A percentile compares a stretch with the other conserved stretches of the same genome.
Evolutionary conservation across 192 early-diverging fungal genomes (phyloP).

Genomic region (Coemansia sp.): DNA sequence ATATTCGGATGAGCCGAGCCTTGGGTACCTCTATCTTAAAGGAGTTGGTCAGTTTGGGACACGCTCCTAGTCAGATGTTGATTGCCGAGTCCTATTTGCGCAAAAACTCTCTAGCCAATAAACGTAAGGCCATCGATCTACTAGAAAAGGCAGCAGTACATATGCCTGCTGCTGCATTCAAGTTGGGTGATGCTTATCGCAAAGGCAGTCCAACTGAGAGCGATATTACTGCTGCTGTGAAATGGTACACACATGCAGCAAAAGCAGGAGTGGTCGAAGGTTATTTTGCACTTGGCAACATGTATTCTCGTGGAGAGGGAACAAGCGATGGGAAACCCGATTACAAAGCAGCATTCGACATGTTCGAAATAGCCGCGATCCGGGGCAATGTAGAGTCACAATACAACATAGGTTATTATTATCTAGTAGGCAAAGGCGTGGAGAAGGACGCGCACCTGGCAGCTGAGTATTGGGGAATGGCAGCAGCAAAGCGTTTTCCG

Average conservation of each 20-base stretch:
- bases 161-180: slow-evolving; percentile 10
- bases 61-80: slow-evolving; percentile 17
- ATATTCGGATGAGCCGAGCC: neutral
- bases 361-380: slow-evolving; percentile 34
- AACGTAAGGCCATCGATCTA: slow-evolving; percentile 11
- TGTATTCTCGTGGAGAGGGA: slow-evolving; percentile 20
- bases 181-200: slow-evolving; percentile 27
- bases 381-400: slow-evolving; percentile 26
- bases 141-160: slow-evolving; percentile 20
- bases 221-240: slow-evolving; percentile 12
- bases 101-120: slow-evolving; percentile 3
- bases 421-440: slow-evolving; percentile 24
- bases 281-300: slow-evolving; percentile 28
- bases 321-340: slow-evolving; percentile 19
- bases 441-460: slow-evolving; percentile 23
- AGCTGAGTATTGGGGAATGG: slow-evolving; percentile 37
- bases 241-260: slow-evolving; percentile 25
- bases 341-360: slow-evolving; percentile 13
- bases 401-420: slow-evolving; percentile 36
- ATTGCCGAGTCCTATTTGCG: slow-evolving; percentile 17
- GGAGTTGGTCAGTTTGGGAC: slow-evolving; percentile 9
- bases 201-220: neutral
- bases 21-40: slow-evolving; percentile 1
- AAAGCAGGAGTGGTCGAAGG: slow-evolving; percentile 14
- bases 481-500: slow-evolving; percentile 23